Conservation (phyloP, 2,329 filamentous ascomycete species). For the Chlorencoelia australis region DNA sequence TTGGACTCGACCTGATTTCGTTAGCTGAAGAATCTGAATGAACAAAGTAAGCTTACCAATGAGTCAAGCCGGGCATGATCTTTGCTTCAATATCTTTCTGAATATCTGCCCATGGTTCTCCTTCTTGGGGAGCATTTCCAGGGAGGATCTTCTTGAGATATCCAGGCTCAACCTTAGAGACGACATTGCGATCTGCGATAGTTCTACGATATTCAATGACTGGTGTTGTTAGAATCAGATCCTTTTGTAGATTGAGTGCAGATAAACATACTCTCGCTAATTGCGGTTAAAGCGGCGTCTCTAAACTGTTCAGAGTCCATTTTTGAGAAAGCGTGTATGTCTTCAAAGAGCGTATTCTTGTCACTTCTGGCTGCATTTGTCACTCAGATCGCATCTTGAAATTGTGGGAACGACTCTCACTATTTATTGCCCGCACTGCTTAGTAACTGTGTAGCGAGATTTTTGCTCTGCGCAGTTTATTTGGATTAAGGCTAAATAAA, state of each 20-base stretch:
- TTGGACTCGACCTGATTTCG: conserved; percentile 60
- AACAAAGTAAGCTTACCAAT: conserved; percentile 47
- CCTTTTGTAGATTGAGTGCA: neutral
- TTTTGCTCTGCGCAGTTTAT: too few species aligned
- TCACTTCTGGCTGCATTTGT: neutral
- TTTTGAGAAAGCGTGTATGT: neutral
- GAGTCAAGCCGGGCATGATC: conserved; percentile 85
- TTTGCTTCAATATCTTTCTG: conserved; percentile 74
- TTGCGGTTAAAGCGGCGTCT: conserved; percentile 62
- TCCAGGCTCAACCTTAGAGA: conserved; percentile 71
- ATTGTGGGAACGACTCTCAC: too few species aligned
- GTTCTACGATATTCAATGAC: conserved; percentile 78
- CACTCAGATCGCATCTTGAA: too few species aligned
- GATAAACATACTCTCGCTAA: conserved; percentile 64
- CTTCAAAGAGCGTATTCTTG: neutral
- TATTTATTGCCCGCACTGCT: too few species aligned
- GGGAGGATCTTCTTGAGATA: conserved; percentile 79
- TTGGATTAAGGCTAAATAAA: too few species aligned
- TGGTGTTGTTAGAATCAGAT: conserved; percentile 29
- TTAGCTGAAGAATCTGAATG: conserved; percentile 3
- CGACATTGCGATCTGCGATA: conserved; percentile 58
- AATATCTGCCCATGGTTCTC: conserved; percentile 68
- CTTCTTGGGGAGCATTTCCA: conserved; percentile 48
- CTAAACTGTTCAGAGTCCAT: conserved; percentile 79
- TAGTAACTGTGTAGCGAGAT: too few species aligned